Evolutionary conservation across 176 grass and related monocot species (phyloP).

Genomic region (Aegilops speltoides): DNA sequence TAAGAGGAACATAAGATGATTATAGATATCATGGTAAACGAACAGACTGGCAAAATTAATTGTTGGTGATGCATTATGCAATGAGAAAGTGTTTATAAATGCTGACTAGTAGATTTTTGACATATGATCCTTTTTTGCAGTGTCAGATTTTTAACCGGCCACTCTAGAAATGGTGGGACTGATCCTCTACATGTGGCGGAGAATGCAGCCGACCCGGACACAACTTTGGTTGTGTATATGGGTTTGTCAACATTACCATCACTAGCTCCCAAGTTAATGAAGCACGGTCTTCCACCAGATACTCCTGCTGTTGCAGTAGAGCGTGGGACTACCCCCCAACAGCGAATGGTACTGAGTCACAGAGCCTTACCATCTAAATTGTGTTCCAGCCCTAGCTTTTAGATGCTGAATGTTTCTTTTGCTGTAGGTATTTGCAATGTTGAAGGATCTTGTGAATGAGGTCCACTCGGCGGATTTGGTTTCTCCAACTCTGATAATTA

Average conservation of each 20-base stretch:
- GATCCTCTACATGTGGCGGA: conserved; percentile 86
- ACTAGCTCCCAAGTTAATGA: conserved; percentile 78
- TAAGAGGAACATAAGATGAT: not conserved
- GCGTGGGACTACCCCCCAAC: conserved; percentile 83
- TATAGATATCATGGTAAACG: not conserved
- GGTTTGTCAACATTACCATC: conserved; percentile 80
- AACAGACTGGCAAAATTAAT: not conserved
- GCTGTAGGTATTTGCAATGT: conserved; percentile 61
- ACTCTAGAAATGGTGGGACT: conserved; percentile 92
- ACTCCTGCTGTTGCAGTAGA: conserved; percentile 92
- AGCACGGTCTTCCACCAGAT: conserved; percentile 71
- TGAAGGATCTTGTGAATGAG: conserved; percentile 75
- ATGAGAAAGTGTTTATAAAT: not conserved
- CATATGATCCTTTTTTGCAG: conserved; percentile 41
- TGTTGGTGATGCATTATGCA: conserved; percentile 9
- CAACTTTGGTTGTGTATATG: conserved; percentile 97
- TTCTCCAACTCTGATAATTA: conserved; percentile 84
- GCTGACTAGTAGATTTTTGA: not conserved
- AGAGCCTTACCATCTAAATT: not conserved
- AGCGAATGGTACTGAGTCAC: conserved; percentile 53
- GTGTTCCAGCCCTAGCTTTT: not conserved
- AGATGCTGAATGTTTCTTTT: conserved; percentile 27
- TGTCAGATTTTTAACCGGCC: conserved; percentile 94
- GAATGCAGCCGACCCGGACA: conserved; percentile 84
- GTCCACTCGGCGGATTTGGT: conserved; percentile 59